A percentile compares a stretch with the other conserved stretches of the same genome.
These are phyloP conservation scores for Castanopsis chinensis DNA, from an alignment of 306 rosid genomes.

Conservation along the genomic window DNA sequence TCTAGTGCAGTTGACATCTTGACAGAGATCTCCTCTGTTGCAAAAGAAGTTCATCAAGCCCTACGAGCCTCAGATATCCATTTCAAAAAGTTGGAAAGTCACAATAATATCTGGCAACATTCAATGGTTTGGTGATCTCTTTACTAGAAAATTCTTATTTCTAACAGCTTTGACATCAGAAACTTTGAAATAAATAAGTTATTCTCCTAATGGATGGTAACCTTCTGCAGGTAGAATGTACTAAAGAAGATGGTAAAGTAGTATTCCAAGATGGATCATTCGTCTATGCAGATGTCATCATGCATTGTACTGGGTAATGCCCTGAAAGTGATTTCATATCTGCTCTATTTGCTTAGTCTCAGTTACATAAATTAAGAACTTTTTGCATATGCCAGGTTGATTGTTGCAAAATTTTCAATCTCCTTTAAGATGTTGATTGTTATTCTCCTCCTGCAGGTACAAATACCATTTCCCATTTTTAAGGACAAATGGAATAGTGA, in stretches of 20 bases:
- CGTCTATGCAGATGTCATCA: slow-evolving; percentile 9
- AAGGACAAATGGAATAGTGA: slow-evolving; percentile 25
- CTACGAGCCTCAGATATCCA: not conserved
- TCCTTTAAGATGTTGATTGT: not conserved
- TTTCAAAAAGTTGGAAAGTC: slow-evolving; percentile 1
- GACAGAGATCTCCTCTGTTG: slow-evolving; percentile 2
- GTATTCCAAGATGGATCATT: slow-evolving; percentile 13
- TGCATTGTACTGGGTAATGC: slow-evolving; percentile 29
- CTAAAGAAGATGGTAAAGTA: slow-evolving; percentile 12
- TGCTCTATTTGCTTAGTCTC: too few relatives aligned
- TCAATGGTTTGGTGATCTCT: not conserved
- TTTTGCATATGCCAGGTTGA: not conserved
- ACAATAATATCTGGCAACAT: not conserved
- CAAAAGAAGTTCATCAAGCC: slow-evolving; percentile 4
- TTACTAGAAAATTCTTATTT: not conserved
- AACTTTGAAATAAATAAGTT: not conserved
- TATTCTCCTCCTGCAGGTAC: not conserved
- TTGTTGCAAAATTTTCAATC: not conserved
- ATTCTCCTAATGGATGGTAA: not conserved
- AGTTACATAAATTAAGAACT: too few relatives aligned
- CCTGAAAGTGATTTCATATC: not conserved
- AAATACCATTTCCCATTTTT: slow-evolving; percentile 25
- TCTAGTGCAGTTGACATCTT: not conserved
- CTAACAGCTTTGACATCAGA: too few relatives aligned
- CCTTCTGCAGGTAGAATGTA: slow-evolving; percentile 21